Conservation (phyloP, 305 asterid genomes). For the Euphrasia arctica region DNA sequence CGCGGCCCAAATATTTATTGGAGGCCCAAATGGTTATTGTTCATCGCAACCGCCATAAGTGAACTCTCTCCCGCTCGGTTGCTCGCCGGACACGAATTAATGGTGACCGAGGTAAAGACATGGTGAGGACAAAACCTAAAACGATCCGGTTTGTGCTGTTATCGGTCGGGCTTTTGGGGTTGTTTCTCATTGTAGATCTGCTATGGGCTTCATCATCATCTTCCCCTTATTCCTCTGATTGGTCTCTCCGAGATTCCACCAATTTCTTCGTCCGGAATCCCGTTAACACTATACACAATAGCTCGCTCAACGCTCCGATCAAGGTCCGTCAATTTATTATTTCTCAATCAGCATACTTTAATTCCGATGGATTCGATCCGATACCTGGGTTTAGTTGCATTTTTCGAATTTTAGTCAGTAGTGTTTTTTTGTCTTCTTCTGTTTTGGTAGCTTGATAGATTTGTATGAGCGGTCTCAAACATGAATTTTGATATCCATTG, state of each 20-base stretch:
- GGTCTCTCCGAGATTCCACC: constrained; percentile 29
- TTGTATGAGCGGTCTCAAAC: not conserved
- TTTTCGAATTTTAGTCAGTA: not conserved
- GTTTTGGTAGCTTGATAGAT: not conserved
- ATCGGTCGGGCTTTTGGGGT: constrained; percentile 55
- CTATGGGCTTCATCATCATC: constrained; percentile 78
- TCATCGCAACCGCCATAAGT: not conserved
- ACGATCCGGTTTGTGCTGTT: constrained; percentile 46
- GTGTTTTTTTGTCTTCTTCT: not conserved
- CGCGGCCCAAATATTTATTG: too few species aligned
- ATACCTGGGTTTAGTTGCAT: not conserved
- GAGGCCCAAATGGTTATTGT: too few species aligned
- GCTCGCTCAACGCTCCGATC: constrained; percentile 22
- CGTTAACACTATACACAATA: constrained; percentile 1
- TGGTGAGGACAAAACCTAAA: constrained; percentile 43
- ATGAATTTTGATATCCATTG: not conserved
- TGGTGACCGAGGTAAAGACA: constrained; percentile 27
- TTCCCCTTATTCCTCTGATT: constrained; percentile 32
- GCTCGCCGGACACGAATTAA: constrained; percentile 7
- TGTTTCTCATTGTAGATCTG: constrained; percentile 62
- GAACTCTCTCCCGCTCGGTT: not conserved
- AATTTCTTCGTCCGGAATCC: constrained; percentile 26
- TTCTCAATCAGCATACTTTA: not conserved
- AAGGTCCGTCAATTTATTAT: constrained; percentile 29
- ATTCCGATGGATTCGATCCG: not conserved